Evolutionary conservation across 2,329 filamentous ascomycete genomes (phyloP).

Genomic region (Botrytis fabae): DNA sequence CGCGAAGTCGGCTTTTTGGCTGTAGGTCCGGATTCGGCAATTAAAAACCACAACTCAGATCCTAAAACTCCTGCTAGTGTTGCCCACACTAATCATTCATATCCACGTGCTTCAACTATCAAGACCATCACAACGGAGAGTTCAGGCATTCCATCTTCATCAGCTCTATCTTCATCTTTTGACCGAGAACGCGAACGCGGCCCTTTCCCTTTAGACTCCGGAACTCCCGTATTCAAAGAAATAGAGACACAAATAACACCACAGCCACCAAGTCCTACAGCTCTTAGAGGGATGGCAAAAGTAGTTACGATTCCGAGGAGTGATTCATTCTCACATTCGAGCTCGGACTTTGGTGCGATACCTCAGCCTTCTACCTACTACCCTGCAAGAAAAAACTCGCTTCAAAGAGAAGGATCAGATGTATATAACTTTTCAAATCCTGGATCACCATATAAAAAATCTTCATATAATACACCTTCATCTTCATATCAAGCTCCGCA

Average conservation of each 20-base stretch:
- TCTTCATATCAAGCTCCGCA: neutral
- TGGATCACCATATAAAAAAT: neutral
- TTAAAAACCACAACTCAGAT: neutral
- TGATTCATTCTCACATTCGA: neutral
- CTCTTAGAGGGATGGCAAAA: constrained; percentile 4
- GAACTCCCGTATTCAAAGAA: neutral
- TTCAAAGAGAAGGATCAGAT: neutral
- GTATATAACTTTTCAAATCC: neutral
- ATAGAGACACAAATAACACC: neutral
- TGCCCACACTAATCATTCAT: neutral
- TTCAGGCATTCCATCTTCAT: constrained; percentile 11
- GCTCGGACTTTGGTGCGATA: neutral
- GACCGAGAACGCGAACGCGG: neutral
- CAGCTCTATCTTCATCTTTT: constrained; percentile 5
- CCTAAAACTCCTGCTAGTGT: neutral
- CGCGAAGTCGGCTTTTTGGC: constrained; percentile 1
- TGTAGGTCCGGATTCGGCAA: neutral
- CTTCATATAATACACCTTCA: neutral
- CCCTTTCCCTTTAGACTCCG: neutral
- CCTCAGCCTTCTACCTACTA: neutral
- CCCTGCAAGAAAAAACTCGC: neutral
- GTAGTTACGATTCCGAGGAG: neutral
- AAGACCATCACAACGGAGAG: constrained; percentile 10
- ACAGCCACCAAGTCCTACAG: neutral
- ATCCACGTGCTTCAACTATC: neutral